A percentile compares a stretch with the other conserved stretches of the same genome.
Conservation (phyloP, 305 asterid genomes). For the Ilex paraguariensis region DNA sequence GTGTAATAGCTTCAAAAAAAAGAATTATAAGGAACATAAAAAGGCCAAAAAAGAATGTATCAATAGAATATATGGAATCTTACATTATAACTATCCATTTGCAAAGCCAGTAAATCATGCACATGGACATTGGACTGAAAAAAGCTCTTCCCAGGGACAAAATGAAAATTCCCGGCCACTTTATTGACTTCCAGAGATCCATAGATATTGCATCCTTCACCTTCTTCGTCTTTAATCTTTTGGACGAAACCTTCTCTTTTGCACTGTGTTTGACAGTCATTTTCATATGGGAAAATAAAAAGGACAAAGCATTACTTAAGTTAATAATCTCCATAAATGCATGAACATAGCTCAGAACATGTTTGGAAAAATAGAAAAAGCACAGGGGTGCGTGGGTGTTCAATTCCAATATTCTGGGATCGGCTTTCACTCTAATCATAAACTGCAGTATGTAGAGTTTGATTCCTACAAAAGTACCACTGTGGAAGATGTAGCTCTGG, state of each 20-base stretch:
- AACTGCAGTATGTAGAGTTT: too few species aligned
- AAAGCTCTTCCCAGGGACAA: conserved; percentile 87
- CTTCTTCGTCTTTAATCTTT: conserved; percentile 81
- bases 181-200: conserved; percentile 93
- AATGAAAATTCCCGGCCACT: conserved; percentile 98
- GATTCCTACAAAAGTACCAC: too few species aligned
- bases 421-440: too few species aligned
- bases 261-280: conserved; percentile 49
- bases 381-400: too few species aligned
- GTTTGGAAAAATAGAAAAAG: too few species aligned
- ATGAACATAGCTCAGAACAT: too few species aligned
- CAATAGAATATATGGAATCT: conserved; percentile 13
- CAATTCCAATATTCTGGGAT: too few species aligned
- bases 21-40: not conserved
- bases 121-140: conserved; percentile 50
- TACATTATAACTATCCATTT: conserved; percentile 71
- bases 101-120: conserved; percentile 64
- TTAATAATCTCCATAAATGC: too few species aligned
- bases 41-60: not conserved
- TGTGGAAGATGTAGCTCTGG: too few species aligned
- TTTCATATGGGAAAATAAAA: conserved; percentile 17
- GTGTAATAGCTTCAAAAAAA: conserved; percentile 6
- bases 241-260: conserved; percentile 88
- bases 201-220: conserved; percentile 98
- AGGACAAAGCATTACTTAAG: not conserved